These are phyloP conservation scores for Stagonosporopsis tanaceti DNA, from an alignment of 2,329 filamentous ascomycete genomes.

Conservation along the genomic window DNA sequence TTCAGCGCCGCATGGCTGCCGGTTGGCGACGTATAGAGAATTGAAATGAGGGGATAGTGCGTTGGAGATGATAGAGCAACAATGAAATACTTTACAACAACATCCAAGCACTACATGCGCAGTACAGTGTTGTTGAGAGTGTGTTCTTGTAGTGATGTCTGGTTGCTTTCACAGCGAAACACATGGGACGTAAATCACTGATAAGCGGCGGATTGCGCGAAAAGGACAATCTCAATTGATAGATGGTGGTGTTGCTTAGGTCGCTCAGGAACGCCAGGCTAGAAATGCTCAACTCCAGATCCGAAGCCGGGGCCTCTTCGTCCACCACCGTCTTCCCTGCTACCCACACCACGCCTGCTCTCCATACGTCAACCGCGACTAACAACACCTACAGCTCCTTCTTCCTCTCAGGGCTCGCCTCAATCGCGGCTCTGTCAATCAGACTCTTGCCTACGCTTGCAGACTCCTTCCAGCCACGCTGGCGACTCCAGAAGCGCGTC, in stretches of 20 bases:
- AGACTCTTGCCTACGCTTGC: constrained; percentile 59
- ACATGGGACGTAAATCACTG: not conserved
- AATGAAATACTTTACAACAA: constrained; percentile 24
- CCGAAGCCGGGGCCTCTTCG: not conserved
- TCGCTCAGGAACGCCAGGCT: constrained; percentile 24
- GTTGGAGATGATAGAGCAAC: constrained; percentile 15
- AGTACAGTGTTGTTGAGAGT: not conserved
- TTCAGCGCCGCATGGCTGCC: constrained; percentile 8
- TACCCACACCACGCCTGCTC: not conserved
- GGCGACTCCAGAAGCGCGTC: constrained; percentile 62
- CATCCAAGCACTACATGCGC: not conserved
- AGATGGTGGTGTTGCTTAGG: constrained; percentile 7
- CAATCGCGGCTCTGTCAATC: constrained; percentile 54
- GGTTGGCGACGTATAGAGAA: constrained; percentile 1
- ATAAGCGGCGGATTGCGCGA: not conserved
- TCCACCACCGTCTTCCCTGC: not conserved
- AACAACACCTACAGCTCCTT: constrained; percentile 43
- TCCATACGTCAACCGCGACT: not conserved
- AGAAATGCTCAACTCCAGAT: constrained; percentile 19
- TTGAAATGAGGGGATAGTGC: not conserved
- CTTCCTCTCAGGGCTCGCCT: constrained; percentile 45
- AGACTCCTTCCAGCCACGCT: constrained; percentile 60
- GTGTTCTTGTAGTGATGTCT: not conserved
- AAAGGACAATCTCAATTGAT: not conserved
- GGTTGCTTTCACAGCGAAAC: not conserved